These are phyloP conservation scores for Talaromyces thailandensis DNA, from an alignment of 495 filamentous ascomycete genomes.

Conservation along the genomic window DNA sequence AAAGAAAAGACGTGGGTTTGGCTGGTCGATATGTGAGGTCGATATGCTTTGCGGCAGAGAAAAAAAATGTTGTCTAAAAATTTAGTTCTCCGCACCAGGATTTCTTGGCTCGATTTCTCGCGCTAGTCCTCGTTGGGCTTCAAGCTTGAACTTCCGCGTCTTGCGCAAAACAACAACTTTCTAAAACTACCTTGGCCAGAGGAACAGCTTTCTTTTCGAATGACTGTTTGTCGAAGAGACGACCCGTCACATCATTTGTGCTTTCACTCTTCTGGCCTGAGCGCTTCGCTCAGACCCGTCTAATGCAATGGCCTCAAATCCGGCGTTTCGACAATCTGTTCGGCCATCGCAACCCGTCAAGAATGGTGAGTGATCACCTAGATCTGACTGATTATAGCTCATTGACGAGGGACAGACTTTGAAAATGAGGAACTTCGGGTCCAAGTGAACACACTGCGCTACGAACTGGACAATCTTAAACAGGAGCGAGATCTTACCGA, in stretches of 20 bases:
- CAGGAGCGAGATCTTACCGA: constrained; percentile 76
- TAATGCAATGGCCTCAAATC: constrained; percentile 4
- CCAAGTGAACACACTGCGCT: constrained; percentile 57
- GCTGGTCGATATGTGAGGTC: constrained; percentile 6
- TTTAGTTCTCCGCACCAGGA: constrained; percentile 21
- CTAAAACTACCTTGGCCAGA: neutral
- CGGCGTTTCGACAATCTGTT: constrained; percentile 18
- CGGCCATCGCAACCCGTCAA: constrained; percentile 19
- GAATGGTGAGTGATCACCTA: constrained; percentile 13
- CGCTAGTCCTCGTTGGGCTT: constrained; percentile 23
- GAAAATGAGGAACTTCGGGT: constrained; percentile 60
- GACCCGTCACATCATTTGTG: neutral
- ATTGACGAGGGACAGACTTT: constrained; percentile 16
- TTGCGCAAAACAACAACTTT: neutral
- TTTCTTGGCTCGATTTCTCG: constrained; percentile 11
- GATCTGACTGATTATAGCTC: neutral
- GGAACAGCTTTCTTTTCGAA: neutral
- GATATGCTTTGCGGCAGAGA: constrained; percentile 19
- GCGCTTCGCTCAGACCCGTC: neutral
- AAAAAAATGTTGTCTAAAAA: constrained; percentile 28
- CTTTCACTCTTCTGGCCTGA: neutral
- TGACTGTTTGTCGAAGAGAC: neutral
- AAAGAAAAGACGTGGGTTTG: constrained; percentile 7
- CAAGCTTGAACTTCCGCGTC: constrained; percentile 6
- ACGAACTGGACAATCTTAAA: constrained; percentile 65